Base-by-base conservation (phyloP, 441 rosid species). In the Pelargonium australe region DNA sequence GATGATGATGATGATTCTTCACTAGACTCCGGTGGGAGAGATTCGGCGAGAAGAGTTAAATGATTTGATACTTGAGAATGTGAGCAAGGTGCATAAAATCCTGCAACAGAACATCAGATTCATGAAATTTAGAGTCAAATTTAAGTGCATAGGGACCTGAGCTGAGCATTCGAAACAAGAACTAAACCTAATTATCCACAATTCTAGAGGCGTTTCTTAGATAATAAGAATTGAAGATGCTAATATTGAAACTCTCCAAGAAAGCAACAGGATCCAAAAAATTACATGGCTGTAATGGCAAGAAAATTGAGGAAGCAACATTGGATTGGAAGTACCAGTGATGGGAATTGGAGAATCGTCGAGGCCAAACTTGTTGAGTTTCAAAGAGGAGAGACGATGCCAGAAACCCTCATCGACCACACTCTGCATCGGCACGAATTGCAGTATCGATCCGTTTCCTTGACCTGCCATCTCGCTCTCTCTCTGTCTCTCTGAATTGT, bases 51-150 rank as follows among this genome's bases (percentile, higher is more conserved):
- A 60, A 94, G 86, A 31, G 85, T 85, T 70, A 94, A 75, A 80
- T 78, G 87, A 75, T 88, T 93, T 1, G 96, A 87, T 53, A 89
- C 85, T 75, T 84, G 94, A 44, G 83, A 72, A 79, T 91, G 90
- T n/a, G 96, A 84, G 75, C 97, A 89, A n/a, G 97, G 96, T 9
- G 92, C 97, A 74, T 72, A 88, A 81, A 87, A 94, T 78, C 97
- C 98, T 93, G 82, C 70, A 85, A 72, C 58, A 60, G 55, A 3
- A 55, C 69, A 45, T 3, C 14, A 53, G 20, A 53, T 53, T 53
- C 60, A 53, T 14, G 60, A 16, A 53, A 14, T n/a, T 53, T 14
- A 3, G 19, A n/a, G 7, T 34, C 45, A 68, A 53, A 14, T 14
- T 16, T 14, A 53, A 53, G 20, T 53, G n/a, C 2, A 6, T 7